Percentiles rank a stretch among this genome's conserved stretches.
Evolutionary conservation across 176 grass and related monocot genomes (phyloP).

Genomic region (Eragrostis curvula): DNA sequence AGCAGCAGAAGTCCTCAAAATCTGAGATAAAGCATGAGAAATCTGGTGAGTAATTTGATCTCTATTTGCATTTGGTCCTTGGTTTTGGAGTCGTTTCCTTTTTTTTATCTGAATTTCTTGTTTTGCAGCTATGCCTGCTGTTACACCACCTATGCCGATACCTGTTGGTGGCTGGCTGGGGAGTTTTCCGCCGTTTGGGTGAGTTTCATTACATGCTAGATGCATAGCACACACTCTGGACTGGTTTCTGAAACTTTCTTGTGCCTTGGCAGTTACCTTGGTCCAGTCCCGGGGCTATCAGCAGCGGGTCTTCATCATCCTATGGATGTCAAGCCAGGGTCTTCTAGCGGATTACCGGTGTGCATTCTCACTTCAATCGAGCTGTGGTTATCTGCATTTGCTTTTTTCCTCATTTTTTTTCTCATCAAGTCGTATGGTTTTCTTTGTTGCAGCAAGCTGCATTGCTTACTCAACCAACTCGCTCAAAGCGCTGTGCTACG

Average conservation of each 20-base stretch:
- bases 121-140: conserved; percentile 56
- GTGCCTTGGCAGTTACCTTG: conserved; percentile 64
- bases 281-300: conserved; percentile 74
- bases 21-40: conserved; percentile 85
- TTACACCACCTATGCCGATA: conserved; percentile 71
- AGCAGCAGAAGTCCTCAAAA: conserved; percentile 62
- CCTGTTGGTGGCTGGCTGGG: conserved; percentile 77
- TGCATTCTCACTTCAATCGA: conserved; percentile 5
- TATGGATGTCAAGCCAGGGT: conserved; percentile 60
- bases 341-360: conserved; percentile 73
- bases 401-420: background rate
- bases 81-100: conserved; percentile 13
- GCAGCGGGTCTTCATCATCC: conserved; percentile 66
- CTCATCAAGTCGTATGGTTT: background rate
- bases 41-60: conserved; percentile 52
- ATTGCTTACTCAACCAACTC: conserved; percentile 54
- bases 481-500: conserved; percentile 74
- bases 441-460: conserved; percentile 61
- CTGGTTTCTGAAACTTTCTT: conserved; percentile 41
- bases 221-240: background rate
- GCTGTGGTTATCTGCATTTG: background rate
- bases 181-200: conserved; percentile 82
- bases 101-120: background rate
- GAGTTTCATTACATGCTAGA: conserved; percentile 36
- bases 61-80: conserved; percentile 26